Base-by-base conservation (phyloP, 257 asterid genomes). In the Solanum tacnaense region DNA sequence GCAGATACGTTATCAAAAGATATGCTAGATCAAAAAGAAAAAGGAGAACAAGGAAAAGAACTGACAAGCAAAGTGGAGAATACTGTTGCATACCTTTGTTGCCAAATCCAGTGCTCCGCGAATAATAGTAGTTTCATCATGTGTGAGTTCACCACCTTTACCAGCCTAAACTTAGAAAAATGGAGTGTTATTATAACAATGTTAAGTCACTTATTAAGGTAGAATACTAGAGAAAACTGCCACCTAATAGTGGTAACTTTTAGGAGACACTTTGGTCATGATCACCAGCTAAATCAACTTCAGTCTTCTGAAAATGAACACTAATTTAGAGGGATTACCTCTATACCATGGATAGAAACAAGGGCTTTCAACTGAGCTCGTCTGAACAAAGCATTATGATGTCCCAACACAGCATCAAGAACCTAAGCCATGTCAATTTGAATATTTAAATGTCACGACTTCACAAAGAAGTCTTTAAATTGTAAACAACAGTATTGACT, bases 91-190 rank as follows among this genome's bases (percentile, higher is more conserved):
- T 76, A 87, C 99, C 98, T 97, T 97, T 91, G 90, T 94, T n/a
- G 99, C 94, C 95, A 97, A 93, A 94, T 97, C 99, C 83, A 97
- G 93, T 79, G 99, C 99, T 85, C 99, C 99, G 38, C 96, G 94
- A 70, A 97, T 97, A 87, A 97, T 97, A 46, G 99, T 95, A 85
- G 99, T 92, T 91, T 97, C 99, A 87, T 93, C 96, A 74, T 95
- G 99, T 52, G 99, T 90, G 88, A 97, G 97, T 89, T 97, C 99
- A 85, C 99, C 99, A 23, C 99, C 99, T 93, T 92, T 95, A 84
- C 99, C 99, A n/a, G 96, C 99, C 99, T 97, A 87, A 52, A 32
- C 85, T 23, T 70, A 58, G 76, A 86, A 84, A 87, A 81, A 20
- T 41, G 20, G 32, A 25, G 67, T 20, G 73, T 15, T 79, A 25